Evolutionary conservation across 2,329 filamentous ascomycete species (phyloP).

Genomic region (Beauveria pseudobassiana): DNA sequence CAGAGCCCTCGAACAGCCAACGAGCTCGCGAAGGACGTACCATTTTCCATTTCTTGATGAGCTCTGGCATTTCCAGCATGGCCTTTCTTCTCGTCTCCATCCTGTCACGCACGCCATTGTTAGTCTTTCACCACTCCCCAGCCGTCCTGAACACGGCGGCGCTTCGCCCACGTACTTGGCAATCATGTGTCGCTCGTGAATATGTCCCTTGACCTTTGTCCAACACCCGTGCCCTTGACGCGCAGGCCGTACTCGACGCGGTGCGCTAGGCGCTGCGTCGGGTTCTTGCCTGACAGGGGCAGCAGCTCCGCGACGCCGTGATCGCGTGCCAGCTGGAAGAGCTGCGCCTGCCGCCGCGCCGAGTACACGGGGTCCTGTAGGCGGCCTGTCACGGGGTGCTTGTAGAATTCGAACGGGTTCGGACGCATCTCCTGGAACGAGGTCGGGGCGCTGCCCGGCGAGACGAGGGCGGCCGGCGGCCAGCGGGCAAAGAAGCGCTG

Average conservation of each 20-base stretch:
- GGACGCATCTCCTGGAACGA: conserved; percentile 49
- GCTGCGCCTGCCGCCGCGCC: conserved; percentile 78
- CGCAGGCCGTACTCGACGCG: conserved; percentile 72
- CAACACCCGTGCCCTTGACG: conserved; percentile 88
- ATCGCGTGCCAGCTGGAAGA: conserved; percentile 75
- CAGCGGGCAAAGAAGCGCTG: conserved; percentile 85
- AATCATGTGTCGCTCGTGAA: conserved; percentile 81
- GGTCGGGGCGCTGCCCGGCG: conserved; percentile 35
- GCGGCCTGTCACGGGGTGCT: conserved; percentile 68
- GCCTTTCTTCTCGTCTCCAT: conserved; percentile 85
- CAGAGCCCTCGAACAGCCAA: conserved; percentile 7
- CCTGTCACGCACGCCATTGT: conserved; percentile 33
- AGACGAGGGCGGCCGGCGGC: conserved; percentile 60
- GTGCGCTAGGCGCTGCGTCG: conserved; percentile 60
- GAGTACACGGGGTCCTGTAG: conserved; percentile 83
- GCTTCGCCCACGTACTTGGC: conserved; percentile 46
- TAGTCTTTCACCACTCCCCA: conserved; percentile 18
- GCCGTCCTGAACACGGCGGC: no score
- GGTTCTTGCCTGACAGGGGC: conserved; percentile 69
- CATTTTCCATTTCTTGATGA: conserved; percentile 91
- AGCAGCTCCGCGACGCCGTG: conserved; percentile 76
- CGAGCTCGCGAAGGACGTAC: conserved; percentile 40
- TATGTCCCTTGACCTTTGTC: conserved; percentile 91
- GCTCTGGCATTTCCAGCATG: conserved; percentile 88
- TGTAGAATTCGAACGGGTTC: conserved; percentile 77